These are phyloP conservation scores for Apiospora malaysiana DNA, from an alignment of 2,329 filamentous ascomycete genomes.

Conservation along the genomic window DNA sequence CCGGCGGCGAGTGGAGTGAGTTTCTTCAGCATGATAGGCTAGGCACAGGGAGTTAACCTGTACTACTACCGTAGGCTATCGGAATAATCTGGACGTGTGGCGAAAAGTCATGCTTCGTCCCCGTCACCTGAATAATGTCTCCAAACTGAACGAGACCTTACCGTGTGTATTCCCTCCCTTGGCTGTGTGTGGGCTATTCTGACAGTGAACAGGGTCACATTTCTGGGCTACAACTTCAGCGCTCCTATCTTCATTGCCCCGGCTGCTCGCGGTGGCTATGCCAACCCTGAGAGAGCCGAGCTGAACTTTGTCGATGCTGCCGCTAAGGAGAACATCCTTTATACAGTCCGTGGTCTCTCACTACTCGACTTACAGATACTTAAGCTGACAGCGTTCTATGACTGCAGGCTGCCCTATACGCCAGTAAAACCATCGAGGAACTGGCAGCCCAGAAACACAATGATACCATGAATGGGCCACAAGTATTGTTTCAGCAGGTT, in stretches of 20 bases:
- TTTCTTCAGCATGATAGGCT: neutral
- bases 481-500: slow-evolving; percentile 37
- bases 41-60: neutral
- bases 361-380: neutral
- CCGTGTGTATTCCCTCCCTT: slow-evolving; percentile 30
- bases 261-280: slow-evolving; percentile 45
- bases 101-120: slow-evolving; percentile 51
- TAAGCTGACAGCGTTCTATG: neutral
- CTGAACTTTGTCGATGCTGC: slow-evolving; percentile 48
- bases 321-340: slow-evolving; percentile 46
- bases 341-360: slow-evolving; percentile 37
- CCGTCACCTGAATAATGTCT: slow-evolving; percentile 47
- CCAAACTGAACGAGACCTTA: slow-evolving; percentile 41
- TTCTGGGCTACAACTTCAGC: slow-evolving; percentile 50
- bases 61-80: slow-evolving; percentile 42
- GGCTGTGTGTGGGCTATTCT: neutral
- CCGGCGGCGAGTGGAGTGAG: slow-evolving; percentile 52
- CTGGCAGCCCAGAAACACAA: slow-evolving; percentile 32
- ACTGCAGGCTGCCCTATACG: slow-evolving; percentile 30
- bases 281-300: slow-evolving; percentile 43
- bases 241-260: slow-evolving; percentile 52
- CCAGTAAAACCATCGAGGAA: slow-evolving; percentile 35
- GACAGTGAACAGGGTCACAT: slow-evolving; percentile 41
- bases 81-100: slow-evolving; percentile 58
- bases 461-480: slow-evolving; percentile 26